A percentile compares a stretch with the other conserved stretches of the same genome.
These are phyloP conservation scores for Buxus sempervirens DNA, from an alignment of 164 flowering plant genomes.

Conservation along the genomic window DNA sequence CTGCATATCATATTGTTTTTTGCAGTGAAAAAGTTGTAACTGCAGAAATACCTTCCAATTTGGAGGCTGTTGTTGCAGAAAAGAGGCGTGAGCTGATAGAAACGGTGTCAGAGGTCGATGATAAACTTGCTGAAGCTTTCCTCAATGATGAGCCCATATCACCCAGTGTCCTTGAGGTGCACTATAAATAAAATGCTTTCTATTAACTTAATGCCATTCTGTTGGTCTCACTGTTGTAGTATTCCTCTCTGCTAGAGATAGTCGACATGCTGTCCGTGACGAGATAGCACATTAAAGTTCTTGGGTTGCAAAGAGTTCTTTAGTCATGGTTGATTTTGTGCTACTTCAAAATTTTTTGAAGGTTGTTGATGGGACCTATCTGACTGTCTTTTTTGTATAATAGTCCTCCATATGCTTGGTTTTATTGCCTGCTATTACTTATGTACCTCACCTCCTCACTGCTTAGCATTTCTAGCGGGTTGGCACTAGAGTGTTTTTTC, in stretches of 20 bases:
- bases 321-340: too few relatives aligned
- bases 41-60: constrained; percentile 67
- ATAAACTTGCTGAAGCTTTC: constrained; percentile 84
- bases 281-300: not conserved
- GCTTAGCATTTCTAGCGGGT: too few relatives aligned
- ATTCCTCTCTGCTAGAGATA: too few relatives aligned
- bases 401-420: too few relatives aligned
- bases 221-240: not conserved
- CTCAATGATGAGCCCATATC: constrained; percentile 90
- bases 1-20: constrained; percentile 12
- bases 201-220: not conserved
- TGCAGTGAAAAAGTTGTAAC: constrained; percentile 72
- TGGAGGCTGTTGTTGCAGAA: constrained; percentile 70
- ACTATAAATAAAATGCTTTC: constrained; percentile 4
- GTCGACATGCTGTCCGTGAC: not conserved
- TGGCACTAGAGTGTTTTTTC: too few relatives aligned
- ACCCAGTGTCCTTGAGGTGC: constrained; percentile 78
- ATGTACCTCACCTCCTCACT: too few relatives aligned
- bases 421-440: too few relatives aligned
- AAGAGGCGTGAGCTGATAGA: constrained; percentile 92
- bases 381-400: too few relatives aligned
- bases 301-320: too few relatives aligned
- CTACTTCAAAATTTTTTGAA: too few relatives aligned
- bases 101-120: constrained; percentile 94
- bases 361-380: too few relatives aligned